phyloP scores from a whole-genome alignment of 257 asterid genomes.

The Capsicum pubescens region DNA sequence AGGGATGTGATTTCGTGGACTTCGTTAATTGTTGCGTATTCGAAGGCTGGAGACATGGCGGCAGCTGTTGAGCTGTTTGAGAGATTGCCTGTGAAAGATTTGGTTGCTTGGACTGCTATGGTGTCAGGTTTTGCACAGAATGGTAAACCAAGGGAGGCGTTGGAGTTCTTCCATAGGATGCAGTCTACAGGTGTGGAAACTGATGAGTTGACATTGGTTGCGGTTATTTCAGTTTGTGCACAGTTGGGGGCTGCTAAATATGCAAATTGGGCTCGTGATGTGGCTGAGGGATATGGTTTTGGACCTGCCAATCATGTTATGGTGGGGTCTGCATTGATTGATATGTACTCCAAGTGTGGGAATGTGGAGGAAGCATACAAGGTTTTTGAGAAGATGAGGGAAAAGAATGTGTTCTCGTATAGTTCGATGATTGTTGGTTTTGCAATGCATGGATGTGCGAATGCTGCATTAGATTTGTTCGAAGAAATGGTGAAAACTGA shows the following conservation, averaged over 20 bases:
- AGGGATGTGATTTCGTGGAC: constrained; percentile 75
- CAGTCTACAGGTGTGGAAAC: constrained; percentile 57
- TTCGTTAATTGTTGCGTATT: constrained; percentile 61
- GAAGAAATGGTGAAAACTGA: constrained; percentile 68
- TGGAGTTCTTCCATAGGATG: constrained; percentile 72
- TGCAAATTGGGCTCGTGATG: constrained; percentile 61
- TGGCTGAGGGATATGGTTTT: constrained; percentile 61
- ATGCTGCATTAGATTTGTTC: constrained; percentile 61
- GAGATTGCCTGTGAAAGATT: constrained; percentile 61
- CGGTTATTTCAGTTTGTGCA: constrained; percentile 81
- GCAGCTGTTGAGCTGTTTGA: constrained; percentile 61
- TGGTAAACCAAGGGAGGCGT: constrained; percentile 68
- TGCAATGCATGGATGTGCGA: constrained; percentile 73
- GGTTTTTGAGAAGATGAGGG: constrained; percentile 51
- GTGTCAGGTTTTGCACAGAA: constrained; percentile 80
- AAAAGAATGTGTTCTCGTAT: constrained; percentile 67
- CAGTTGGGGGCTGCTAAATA: constrained; percentile 64
- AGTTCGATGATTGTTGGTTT: constrained; percentile 77
- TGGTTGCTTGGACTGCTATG: constrained; percentile 89
- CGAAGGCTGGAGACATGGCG: constrained; percentile 64
- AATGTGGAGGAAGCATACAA: constrained; percentile 58
- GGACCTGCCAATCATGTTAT: constrained; percentile 50
- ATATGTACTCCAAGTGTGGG: constrained; percentile 93
- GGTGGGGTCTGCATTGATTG: constrained; percentile 80
- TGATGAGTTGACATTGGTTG: constrained; percentile 70